Evolutionary conservation across 495 filamentous ascomycete genomes (phyloP).

Genomic region (Annulohypoxylon maeteangense): DNA sequence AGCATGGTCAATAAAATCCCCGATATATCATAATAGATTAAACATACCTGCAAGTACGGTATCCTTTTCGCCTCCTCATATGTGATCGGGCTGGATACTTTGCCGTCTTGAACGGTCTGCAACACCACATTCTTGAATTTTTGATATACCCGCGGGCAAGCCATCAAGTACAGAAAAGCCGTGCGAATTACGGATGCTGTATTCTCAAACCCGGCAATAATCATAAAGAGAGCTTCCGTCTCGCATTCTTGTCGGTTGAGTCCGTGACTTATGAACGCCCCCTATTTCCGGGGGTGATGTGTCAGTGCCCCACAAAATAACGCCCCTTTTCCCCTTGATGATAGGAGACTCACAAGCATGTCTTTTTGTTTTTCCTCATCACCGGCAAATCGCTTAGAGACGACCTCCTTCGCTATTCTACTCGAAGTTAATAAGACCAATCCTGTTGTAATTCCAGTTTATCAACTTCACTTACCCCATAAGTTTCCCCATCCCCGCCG

Average conservation of each 20-base stretch:
- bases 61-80: constrained; percentile 5
- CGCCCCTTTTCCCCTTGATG: not conserved
- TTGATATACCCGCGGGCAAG: constrained; percentile 4
- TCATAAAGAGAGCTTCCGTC: constrained; percentile 8
- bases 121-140: constrained; percentile 9
- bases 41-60: constrained; percentile 8
- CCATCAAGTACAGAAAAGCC: constrained; percentile 5
- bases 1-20: not conserved
- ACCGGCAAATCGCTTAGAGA: not conserved
- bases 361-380: constrained; percentile 2
- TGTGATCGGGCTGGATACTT: not conserved
- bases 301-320: not conserved
- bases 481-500: constrained; percentile 1
- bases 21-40: not conserved
- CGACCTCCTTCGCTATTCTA: constrained; percentile 3
- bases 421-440: not conserved
- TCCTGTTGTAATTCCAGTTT: not conserved
- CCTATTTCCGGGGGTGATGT: not conserved
- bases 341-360: not conserved
- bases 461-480: constrained; percentile 1
- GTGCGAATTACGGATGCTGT: constrained; percentile 3
- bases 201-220: constrained; percentile 10
- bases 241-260: constrained; percentile 11
- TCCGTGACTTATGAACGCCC: constrained; percentile 6
- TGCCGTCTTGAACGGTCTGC: not conserved